These are phyloP conservation scores for Sporothrix brunneoviolacea DNA, from an alignment of 2,329 filamentous ascomycete species.

Conservation along the genomic window DNA sequence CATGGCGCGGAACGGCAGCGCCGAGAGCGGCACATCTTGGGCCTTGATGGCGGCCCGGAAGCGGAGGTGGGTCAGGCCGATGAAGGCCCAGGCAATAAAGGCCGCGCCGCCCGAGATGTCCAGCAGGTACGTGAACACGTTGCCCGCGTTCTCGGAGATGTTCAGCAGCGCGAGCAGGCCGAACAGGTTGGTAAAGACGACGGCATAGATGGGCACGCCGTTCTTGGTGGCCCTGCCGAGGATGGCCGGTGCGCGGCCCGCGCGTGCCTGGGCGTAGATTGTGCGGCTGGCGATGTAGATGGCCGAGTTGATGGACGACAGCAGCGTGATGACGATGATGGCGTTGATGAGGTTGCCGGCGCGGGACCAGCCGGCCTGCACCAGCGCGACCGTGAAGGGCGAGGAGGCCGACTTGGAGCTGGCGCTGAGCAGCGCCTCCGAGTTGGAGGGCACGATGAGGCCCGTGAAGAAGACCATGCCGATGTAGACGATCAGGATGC, in stretches of 20 bases:
- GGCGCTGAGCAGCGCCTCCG: slow-evolving; percentile 26
- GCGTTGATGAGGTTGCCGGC: slow-evolving; percentile 70
- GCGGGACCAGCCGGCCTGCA: slow-evolving; percentile 57
- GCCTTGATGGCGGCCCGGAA: slow-evolving; percentile 54
- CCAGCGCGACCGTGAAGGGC: slow-evolving; percentile 63
- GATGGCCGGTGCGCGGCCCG: slow-evolving; percentile 49
- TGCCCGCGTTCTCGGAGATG: slow-evolving; percentile 31
- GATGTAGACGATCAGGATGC: slow-evolving; percentile 27
- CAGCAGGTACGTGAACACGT: slow-evolving; percentile 65
- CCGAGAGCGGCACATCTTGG: slow-evolving; percentile 50
- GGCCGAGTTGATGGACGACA: slow-evolving; percentile 62
- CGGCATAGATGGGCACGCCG: slow-evolving; percentile 53
- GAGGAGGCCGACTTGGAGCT: slow-evolving; percentile 32
- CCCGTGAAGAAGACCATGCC: slow-evolving; percentile 27
- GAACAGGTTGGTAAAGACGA: slow-evolving; percentile 52
- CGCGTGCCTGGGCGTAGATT: slow-evolving; percentile 51
- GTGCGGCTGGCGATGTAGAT: slow-evolving; percentile 53
- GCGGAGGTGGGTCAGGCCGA: slow-evolving; percentile 55
- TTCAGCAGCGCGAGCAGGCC: slow-evolving; percentile 49
- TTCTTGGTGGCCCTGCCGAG: slow-evolving; percentile 46
- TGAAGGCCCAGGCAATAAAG: slow-evolving; percentile 64
- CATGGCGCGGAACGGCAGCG: slow-evolving; percentile 54
- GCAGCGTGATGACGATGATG: slow-evolving; percentile 64
- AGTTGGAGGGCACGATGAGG: slow-evolving; percentile 24
- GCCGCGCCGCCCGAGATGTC: slow-evolving; percentile 63